Evolutionary conservation across 257 asterid species (phyloP), one percentile per base, ranked within the genome.

Genomic region (Leonotis leonurus): DNA sequence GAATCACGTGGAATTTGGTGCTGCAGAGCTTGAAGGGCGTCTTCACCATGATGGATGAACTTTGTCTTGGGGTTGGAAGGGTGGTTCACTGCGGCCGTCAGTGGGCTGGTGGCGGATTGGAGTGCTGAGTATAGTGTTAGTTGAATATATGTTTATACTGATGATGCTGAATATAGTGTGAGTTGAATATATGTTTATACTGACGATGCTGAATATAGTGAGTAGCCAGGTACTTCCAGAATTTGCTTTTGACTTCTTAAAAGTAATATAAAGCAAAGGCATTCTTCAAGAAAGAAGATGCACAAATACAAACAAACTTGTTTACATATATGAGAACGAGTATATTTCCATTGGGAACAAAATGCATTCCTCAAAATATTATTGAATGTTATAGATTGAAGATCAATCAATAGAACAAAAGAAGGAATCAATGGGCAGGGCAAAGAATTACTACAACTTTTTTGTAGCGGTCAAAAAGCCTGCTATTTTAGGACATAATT

Each of bases 41-140:
- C 52, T 88, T 91, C 13, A 80, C 75, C 3, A 68, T 82, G 87
- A 79, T 88, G 90, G 89, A 91, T 20, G 41, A 77, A 75, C 10
- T 82, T 81, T 40, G 82, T 88, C 2, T n/a, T 85, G 78, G 95
- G 98, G 14, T 41, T 82, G 69, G 92, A 87, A 69, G 96, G 90
- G 59, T 91, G 96, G 96, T 84, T 86, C 46, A 82, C 93, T 5
- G 82, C 83, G 84, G 98, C 51, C 3, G 78, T 70, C 0, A 77
- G 98, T 18, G 96, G 95, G 40, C 52, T 88, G 76, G 89, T 83
- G 73, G 92, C 86, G 69, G 95, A 88, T 8, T 52, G 88, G 80
- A 77, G 95, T n/a, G 76, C 35, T 91, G 59, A 92, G 95, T 61
- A 39, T 84, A 70, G 69, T 75, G 84, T 84, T 85, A 70, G 89